Evolutionary conservation across 2,329 filamentous ascomycete species (phyloP).

Genomic region (Trichoderma gracile): DNA sequence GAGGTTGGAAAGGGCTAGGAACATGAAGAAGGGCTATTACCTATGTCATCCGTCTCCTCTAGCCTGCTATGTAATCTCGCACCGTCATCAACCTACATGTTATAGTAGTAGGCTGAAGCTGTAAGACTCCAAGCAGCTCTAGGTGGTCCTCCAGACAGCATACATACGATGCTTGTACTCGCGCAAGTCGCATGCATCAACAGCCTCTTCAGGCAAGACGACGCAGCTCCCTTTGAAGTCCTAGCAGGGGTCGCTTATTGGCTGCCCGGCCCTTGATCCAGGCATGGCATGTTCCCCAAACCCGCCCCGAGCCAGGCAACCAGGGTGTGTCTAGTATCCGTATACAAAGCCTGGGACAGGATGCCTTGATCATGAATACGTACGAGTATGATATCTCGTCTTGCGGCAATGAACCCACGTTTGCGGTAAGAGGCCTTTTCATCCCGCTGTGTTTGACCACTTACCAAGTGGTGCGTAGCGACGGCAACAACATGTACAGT

Average conservation of each 20-base stretch:
- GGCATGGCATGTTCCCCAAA: conserved; percentile 22
- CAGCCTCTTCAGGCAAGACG: conserved; percentile 19
- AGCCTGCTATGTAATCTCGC: no score
- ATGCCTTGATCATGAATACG: neutral
- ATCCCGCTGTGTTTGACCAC: neutral
- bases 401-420: neutral
- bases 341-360: neutral
- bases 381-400: no score
- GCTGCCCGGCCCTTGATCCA: conserved; percentile 14
- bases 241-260: conserved; percentile 22
- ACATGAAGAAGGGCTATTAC: neutral
- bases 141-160: no score
- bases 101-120: no score
- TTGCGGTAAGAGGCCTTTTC: neutral
- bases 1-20: conserved; percentile 17
- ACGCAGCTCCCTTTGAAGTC: conserved; percentile 23
- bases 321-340: neutral
- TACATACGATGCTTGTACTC: no score
- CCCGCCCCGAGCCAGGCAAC: conserved; percentile 1
- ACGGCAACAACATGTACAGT: no score
- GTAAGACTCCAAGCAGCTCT: no score
- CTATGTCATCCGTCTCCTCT: neutral
- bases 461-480: no score
- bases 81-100: no score
- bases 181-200: no score